phyloP scores from a whole-genome alignment of 2,329 filamentous ascomycete species.

The Neocatenulostroma microsporum region DNA sequence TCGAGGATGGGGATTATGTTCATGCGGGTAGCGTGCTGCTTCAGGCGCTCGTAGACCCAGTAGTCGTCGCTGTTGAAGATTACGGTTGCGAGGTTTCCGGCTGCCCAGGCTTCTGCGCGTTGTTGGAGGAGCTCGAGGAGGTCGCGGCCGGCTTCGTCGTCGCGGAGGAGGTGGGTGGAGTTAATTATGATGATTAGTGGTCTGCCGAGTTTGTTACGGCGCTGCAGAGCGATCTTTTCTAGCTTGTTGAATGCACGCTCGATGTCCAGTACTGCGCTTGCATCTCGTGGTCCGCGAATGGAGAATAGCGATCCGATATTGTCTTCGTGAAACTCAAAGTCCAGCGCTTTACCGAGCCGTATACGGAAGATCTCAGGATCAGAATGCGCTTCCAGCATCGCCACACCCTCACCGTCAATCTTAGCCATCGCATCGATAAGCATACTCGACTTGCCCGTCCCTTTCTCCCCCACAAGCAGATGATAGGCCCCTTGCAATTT shows the following conservation, averaged over 20 bases:
- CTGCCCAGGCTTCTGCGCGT: slow-evolving; percentile 92
- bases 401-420: slow-evolving; percentile 76
- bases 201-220: slow-evolving; percentile 52
- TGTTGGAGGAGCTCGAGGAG: slow-evolving; percentile 92
- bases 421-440: slow-evolving; percentile 91
- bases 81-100: slow-evolving; percentile 79
- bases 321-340: slow-evolving; percentile 96
- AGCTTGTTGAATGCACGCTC: slow-evolving; percentile 96
- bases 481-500: slow-evolving; percentile 73
- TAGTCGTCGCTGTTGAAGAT: slow-evolving; percentile 97
- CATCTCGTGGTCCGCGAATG: slow-evolving; percentile 84
- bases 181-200: slow-evolving; percentile 93
- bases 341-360: slow-evolving; percentile 81
- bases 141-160: slow-evolving; percentile 88
- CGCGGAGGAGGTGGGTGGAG: slow-evolving; percentile 80
- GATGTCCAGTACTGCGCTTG: slow-evolving; percentile 86
- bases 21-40: slow-evolving; percentile 88
- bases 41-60: slow-evolving; percentile 94
- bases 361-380: slow-evolving; percentile 94
- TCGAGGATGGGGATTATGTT: slow-evolving; percentile 83
- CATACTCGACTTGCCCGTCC: slow-evolving; percentile 95
- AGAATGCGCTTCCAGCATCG: slow-evolving; percentile 94
- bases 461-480: slow-evolving; percentile 88
- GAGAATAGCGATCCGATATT: slow-evolving; percentile 96
- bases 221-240: slow-evolving; percentile 81